A percentile compares a stretch with the other conserved stretches of the same genome.
Evolutionary conservation across 768 basidiomycete species (phyloP).

Genomic region (Paxillus rubicundulus): DNA sequence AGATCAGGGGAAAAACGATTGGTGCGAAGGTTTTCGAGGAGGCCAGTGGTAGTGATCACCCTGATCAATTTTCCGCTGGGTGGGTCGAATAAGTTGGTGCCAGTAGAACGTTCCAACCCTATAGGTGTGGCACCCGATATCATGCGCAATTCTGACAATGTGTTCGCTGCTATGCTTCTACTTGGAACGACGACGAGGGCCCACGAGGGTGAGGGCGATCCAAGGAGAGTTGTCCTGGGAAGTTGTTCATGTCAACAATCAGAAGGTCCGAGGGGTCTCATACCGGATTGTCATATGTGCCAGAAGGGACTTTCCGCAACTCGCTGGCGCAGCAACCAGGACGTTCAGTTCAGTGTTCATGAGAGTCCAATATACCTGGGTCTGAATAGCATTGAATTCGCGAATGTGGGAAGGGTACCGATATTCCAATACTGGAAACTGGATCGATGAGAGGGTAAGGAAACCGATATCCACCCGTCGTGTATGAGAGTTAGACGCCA

Average conservation of each 20-base stretch:
- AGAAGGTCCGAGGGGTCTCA: constrained; percentile 23
- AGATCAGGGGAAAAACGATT: constrained; percentile 22
- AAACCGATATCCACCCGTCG: constrained; percentile 73
- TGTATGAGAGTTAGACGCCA: constrained; percentile 51
- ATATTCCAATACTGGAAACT: constrained; percentile 42
- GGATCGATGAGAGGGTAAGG: constrained; percentile 55
- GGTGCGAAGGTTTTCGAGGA: constrained; percentile 44
- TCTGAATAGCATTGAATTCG: constrained; percentile 83
- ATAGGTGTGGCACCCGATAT: constrained; percentile 40
- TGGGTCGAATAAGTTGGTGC: constrained; percentile 32
- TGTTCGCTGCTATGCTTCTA: constrained; percentile 53
- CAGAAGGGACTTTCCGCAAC: constrained; percentile 77
- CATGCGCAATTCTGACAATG: constrained; percentile 49
- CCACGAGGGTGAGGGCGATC: constrained; percentile 45
- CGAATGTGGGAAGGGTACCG: constrained; percentile 45
- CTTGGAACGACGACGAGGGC: constrained; percentile 64
- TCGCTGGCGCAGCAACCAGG: constrained; percentile 74
- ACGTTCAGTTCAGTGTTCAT: constrained; percentile 64
- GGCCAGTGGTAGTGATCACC: constrained; percentile 52
- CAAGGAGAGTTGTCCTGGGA: constrained; percentile 54
- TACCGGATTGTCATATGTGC: constrained; percentile 74
- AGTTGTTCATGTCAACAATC: constrained; percentile 12
- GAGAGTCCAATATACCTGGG: constrained; percentile 83
- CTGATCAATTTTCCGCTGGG: constrained; percentile 48
- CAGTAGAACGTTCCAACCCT: constrained; percentile 32